phyloP scores from a whole-genome alignment of 2,329 filamentous ascomycete genomes.

The Exserohilum turcica region DNA sequence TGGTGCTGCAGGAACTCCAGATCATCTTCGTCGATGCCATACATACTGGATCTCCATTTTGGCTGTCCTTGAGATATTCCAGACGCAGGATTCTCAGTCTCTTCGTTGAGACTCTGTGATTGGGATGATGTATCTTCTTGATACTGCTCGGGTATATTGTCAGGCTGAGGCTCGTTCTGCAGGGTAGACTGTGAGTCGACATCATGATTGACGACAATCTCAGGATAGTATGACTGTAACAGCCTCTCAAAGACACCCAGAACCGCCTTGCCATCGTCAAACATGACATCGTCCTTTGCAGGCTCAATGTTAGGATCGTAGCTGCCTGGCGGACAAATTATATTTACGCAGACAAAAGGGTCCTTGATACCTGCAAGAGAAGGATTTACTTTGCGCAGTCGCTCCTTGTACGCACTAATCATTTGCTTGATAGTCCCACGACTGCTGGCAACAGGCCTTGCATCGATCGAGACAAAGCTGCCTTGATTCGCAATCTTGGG shows the following conservation, averaged over 20 bases:
- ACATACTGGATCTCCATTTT: slow-evolving; percentile 48
- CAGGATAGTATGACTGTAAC: slow-evolving; percentile 49
- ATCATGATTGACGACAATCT: slow-evolving; percentile 10
- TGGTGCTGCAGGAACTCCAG: slow-evolving; percentile 29
- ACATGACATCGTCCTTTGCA: slow-evolving; percentile 73
- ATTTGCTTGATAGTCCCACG: slow-evolving; percentile 67
- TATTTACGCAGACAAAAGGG: slow-evolving; percentile 67
- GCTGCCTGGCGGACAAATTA: slow-evolving; percentile 63
- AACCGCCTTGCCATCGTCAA: slow-evolving; percentile 60
- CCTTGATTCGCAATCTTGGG: slow-evolving; percentile 50
- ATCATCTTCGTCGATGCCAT: slow-evolving; percentile 46
- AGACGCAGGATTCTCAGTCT: neutral
- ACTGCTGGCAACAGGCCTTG: slow-evolving; percentile 63
- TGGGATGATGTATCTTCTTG: neutral
- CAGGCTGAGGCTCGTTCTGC: neutral
- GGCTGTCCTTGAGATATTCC: slow-evolving; percentile 2
- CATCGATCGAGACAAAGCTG: slow-evolving; percentile 70
- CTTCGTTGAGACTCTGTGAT: neutral
- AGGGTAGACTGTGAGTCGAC: slow-evolving; percentile 7
- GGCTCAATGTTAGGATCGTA: slow-evolving; percentile 77
- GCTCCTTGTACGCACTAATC: slow-evolving; percentile 57
- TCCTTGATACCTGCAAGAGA: slow-evolving; percentile 49
- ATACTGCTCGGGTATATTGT: neutral
- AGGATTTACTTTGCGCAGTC: slow-evolving; percentile 47
- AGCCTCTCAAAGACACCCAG: slow-evolving; percentile 52